phyloP scores from a whole-genome alignment of 2,329 filamentous ascomycete genomes.

The Pestalotiopsis sp. region DNA sequence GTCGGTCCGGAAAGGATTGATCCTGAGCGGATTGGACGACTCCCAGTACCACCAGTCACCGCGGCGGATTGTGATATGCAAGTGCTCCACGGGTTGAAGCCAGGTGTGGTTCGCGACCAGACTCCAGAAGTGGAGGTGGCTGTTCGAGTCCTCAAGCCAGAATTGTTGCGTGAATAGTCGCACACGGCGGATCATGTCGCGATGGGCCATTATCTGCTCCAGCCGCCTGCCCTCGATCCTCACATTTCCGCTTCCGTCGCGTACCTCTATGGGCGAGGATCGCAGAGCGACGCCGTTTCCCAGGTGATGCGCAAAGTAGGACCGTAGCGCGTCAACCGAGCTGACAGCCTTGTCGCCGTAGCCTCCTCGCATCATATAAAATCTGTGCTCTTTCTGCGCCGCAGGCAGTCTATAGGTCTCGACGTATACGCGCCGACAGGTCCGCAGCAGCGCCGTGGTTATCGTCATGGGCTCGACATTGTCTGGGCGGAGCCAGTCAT shows the following conservation, averaged over 20 bases:
- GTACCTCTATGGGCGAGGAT: conserved; percentile 18
- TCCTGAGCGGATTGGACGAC: conserved; percentile 24
- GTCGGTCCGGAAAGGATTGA: conserved; percentile 26
- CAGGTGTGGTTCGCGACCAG: conserved; percentile 13
- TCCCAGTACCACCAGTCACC: conserved; percentile 40
- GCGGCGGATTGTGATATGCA: conserved; percentile 36
- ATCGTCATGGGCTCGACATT: conserved; percentile 26
- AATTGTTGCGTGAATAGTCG: conserved; percentile 24
- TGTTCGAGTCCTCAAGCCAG: conserved; percentile 26
- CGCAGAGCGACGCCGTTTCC: not conserved
- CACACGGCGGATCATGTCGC: conserved; percentile 20
- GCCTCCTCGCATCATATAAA: conserved; percentile 26
- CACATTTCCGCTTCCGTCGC: not conserved
- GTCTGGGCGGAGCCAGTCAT: conserved; percentile 35
- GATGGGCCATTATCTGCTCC: conserved; percentile 5
- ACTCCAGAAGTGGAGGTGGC: conserved; percentile 10
- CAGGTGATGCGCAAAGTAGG: conserved; percentile 21
- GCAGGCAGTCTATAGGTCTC: conserved; percentile 34
- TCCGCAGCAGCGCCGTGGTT: conserved; percentile 30
- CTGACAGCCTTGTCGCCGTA: conserved; percentile 8
- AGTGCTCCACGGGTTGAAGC: conserved; percentile 25
- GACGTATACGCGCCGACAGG: conserved; percentile 37
- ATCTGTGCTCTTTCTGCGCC: conserved; percentile 29
- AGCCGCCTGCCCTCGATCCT: conserved; percentile 17
- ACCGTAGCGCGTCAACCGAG: conserved; percentile 13